These are phyloP conservation scores for Penicillium glabrum DNA, from an alignment of 2,329 filamentous ascomycete species.

Conservation along the genomic window DNA sequence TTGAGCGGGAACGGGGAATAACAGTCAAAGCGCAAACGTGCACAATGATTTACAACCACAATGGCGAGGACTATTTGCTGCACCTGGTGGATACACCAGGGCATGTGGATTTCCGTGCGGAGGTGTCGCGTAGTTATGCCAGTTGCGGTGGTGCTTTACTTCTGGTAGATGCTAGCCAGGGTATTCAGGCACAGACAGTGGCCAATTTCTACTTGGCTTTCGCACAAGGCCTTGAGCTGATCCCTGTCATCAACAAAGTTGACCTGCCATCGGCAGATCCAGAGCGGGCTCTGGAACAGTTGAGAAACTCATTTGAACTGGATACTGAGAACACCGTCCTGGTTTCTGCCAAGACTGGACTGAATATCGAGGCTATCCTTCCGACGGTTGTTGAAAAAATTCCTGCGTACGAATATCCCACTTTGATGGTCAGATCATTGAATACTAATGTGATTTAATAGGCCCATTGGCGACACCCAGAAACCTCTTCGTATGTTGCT, in stretches of 20 bases:
- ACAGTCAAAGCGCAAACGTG: constrained; percentile 99
- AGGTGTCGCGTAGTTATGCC: constrained; percentile 93
- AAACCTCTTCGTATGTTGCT: constrained; percentile 81
- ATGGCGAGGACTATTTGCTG: constrained; percentile 84
- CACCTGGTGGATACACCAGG: constrained; percentile 96
- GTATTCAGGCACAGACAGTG: constrained; percentile 95
- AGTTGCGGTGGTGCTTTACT: constrained; percentile 91
- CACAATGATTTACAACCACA: constrained; percentile 90
- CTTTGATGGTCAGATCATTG: neutral
- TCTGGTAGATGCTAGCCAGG: constrained; percentile 93
- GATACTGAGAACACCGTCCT: constrained; percentile 71
- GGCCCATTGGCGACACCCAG: constrained; percentile 68
- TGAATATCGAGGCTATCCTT: constrained; percentile 80
- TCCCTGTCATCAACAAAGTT: constrained; percentile 96
- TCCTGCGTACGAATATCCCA: constrained; percentile 55
- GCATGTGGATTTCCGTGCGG: constrained; percentile 95
- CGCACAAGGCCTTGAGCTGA: constrained; percentile 78
- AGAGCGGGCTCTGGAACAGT: constrained; percentile 80
- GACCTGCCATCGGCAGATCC: constrained; percentile 88
- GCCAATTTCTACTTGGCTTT: constrained; percentile 99
- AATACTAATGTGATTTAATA: constrained; percentile 26
- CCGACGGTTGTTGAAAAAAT: constrained; percentile 84
- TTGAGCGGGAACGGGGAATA: constrained; percentile 93
- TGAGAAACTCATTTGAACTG: constrained; percentile 83
- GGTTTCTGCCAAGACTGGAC: constrained; percentile 91